Conservation (phyloP, 345 rosid species). For the Erodium maritimum region DNA sequence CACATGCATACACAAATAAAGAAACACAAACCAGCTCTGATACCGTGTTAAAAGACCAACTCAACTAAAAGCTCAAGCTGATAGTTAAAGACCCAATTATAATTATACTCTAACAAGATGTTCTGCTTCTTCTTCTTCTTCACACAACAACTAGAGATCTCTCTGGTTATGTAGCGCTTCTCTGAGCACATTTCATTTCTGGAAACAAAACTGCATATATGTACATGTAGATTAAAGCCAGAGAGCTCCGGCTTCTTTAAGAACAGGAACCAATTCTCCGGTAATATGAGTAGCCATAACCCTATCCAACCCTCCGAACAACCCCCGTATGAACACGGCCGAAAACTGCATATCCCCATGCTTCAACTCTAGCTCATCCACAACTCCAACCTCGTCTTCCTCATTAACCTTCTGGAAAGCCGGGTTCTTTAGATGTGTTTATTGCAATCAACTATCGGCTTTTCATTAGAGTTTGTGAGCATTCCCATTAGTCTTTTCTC, state of each 20-base stretch:
- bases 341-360: constrained; percentile 43
- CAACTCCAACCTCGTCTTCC: constrained; percentile 28
- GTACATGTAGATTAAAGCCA: constrained; percentile 66
- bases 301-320: constrained; percentile 85
- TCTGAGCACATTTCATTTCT: neutral
- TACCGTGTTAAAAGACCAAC: too few species aligned
- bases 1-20: neutral
- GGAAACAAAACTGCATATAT: too few species aligned
- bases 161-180: neutral
- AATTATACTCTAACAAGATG: too few species aligned
- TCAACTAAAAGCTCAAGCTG: too few species aligned
- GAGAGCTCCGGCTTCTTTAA: constrained; percentile 87
- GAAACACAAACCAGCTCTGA: neutral
- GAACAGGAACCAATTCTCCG: constrained; percentile 65
- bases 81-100: too few species aligned
- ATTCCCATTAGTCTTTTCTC: neutral
- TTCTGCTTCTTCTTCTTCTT: too few species aligned
- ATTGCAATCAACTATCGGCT: neutral
- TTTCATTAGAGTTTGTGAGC: neutral
- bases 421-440: constrained; percentile 35
- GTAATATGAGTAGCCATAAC: constrained; percentile 90
- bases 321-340: constrained; percentile 75
- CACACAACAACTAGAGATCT: constrained; percentile 10
- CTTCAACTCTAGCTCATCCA: constrained; percentile 24
- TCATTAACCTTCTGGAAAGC: constrained; percentile 61